Evolutionary conservation across 192 early-diverging fungal genomes (phyloP).

Genomic region (Lobosporangium transversale): DNA sequence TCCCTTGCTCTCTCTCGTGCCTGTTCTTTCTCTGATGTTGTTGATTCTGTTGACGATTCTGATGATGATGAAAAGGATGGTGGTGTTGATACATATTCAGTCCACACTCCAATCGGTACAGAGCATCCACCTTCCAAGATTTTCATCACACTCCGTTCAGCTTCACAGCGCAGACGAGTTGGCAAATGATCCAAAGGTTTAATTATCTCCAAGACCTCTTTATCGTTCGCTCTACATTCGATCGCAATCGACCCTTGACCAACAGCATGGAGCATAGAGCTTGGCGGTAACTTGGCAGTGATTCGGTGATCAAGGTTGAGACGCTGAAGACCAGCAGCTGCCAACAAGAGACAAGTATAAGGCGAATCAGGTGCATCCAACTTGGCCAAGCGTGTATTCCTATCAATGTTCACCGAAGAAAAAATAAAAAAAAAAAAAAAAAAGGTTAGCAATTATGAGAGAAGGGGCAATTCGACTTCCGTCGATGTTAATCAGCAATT

Average conservation of each 20-base stretch:
- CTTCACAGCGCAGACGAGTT: slow-evolving; percentile 74
- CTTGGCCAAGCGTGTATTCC: slow-evolving; percentile 91
- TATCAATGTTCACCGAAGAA: too few species aligned
- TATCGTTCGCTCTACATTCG: slow-evolving; percentile 80
- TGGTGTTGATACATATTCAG: slow-evolving; percentile 54
- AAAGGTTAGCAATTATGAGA: too few species aligned
- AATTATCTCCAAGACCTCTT: slow-evolving; percentile 58
- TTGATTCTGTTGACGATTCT: slow-evolving; percentile 33
- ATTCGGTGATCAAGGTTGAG: slow-evolving; percentile 76
- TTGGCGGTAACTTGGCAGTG: slow-evolving; percentile 68
- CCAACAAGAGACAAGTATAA: slow-evolving; percentile 84
- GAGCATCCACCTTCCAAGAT: slow-evolving; percentile 94
- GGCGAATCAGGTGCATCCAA: slow-evolving; percentile 78
- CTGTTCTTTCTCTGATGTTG: slow-evolving; percentile 3
- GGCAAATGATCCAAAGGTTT: slow-evolving; percentile 70
- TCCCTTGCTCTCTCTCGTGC: too few species aligned
- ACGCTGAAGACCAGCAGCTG: slow-evolving; percentile 86
- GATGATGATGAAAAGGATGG: background rate
- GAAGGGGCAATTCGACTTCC: too few species aligned
- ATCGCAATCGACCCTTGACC: slow-evolving; percentile 93
- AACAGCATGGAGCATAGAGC: slow-evolving; percentile 84
- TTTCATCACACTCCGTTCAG: slow-evolving; percentile 90
- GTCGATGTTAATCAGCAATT: too few species aligned
- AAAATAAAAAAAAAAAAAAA: too few species aligned
- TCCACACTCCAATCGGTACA: slow-evolving; percentile 91